phyloP scores from a whole-genome alignment of 2,329 filamentous ascomycete species.

The Trichothecium sympodiale region DNA sequence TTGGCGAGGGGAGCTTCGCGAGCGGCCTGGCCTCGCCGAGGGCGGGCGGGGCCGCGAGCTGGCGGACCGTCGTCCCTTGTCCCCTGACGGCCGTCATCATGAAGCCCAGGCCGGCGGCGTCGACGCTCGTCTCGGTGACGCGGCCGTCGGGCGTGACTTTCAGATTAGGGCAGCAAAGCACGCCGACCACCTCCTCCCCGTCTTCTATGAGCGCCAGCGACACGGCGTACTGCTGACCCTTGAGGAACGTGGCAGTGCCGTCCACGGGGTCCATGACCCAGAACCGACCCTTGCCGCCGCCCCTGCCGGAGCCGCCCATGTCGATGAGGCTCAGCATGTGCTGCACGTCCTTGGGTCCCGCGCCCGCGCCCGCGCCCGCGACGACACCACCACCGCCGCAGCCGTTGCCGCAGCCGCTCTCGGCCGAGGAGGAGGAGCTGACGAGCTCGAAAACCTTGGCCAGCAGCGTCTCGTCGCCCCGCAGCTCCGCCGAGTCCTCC shows the following conservation, averaged over 20 bases:
- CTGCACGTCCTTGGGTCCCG: slow-evolving; percentile 30
- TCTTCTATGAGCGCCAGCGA: slow-evolving; percentile 47
- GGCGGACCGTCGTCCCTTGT: slow-evolving; percentile 17
- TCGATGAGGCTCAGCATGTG: slow-evolving; percentile 54
- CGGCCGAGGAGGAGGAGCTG: slow-evolving; percentile 10
- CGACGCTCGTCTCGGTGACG: slow-evolving; percentile 20
- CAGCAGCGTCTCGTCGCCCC: slow-evolving; percentile 33
- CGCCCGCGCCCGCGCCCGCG: slow-evolving; percentile 13
- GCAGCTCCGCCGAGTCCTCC: slow-evolving; percentile 43
- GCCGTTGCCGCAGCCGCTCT: background rate
- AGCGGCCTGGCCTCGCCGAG: slow-evolving; percentile 11
- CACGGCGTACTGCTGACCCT: slow-evolving; percentile 51
- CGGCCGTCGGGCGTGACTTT: slow-evolving; percentile 21
- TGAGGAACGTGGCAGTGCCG: slow-evolving; percentile 51
- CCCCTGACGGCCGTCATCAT: slow-evolving; percentile 22
- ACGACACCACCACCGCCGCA: slow-evolving; percentile 2
- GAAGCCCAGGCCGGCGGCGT: slow-evolving; percentile 20
- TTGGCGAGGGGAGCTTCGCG: slow-evolving; percentile 9
- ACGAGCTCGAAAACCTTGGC: slow-evolving; percentile 46
- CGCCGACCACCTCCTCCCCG: slow-evolving; percentile 45
- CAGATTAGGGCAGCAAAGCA: slow-evolving; percentile 51
- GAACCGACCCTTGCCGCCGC: slow-evolving; percentile 27
- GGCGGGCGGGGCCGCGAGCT: slow-evolving; percentile 10
- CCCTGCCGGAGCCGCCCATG: slow-evolving; percentile 33
- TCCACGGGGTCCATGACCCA: slow-evolving; percentile 58